Percentiles rank a stretch among this genome's conserved stretches.
Evolutionary conservation across 2,329 filamentous ascomycete genomes (phyloP).

Genomic region (Chalaropsis thielavioides): DNA sequence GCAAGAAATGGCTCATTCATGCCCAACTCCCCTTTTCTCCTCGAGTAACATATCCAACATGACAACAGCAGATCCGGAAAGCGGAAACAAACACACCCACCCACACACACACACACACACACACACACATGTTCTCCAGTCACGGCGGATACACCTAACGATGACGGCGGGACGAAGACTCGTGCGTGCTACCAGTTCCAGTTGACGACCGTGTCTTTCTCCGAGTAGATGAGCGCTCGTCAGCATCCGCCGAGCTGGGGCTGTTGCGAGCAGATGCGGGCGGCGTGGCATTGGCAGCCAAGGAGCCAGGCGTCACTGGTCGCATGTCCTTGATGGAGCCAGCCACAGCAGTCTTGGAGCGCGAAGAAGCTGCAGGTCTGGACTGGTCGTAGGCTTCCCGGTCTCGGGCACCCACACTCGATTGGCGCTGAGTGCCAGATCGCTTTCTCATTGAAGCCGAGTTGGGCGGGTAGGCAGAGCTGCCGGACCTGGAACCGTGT

Average conservation of each 20-base stretch:
- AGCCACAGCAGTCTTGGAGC: conserved; percentile 9
- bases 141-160: conserved; percentile 12
- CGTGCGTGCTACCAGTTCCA: not conserved
- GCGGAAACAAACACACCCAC: too few species aligned
- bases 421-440: conserved; percentile 2
- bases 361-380: conserved; percentile 3
- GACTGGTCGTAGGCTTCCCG: conserved; percentile 10
- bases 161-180: conserved; percentile 15
- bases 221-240: conserved; percentile 5
- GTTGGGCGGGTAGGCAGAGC: conserved; percentile 13
- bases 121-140: not conserved
- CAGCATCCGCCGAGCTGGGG: conserved; percentile 11
- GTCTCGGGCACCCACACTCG: conserved; percentile 15
- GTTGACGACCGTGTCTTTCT: conserved; percentile 9
- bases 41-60: not conserved
- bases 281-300: conserved; percentile 11
- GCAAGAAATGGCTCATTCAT: not conserved
- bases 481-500: not conserved
- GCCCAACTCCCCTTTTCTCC: not conserved
- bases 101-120: not conserved
- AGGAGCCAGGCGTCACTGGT: conserved; percentile 11
- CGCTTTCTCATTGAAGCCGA: conserved; percentile 13
- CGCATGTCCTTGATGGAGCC: conserved; percentile 1
- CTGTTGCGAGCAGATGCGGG: conserved; percentile 8
- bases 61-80: not conserved